These are phyloP conservation scores for Microbotryum violaceum DNA, from an alignment of 1,284 basidiomycete genomes.

Conservation along the genomic window DNA sequence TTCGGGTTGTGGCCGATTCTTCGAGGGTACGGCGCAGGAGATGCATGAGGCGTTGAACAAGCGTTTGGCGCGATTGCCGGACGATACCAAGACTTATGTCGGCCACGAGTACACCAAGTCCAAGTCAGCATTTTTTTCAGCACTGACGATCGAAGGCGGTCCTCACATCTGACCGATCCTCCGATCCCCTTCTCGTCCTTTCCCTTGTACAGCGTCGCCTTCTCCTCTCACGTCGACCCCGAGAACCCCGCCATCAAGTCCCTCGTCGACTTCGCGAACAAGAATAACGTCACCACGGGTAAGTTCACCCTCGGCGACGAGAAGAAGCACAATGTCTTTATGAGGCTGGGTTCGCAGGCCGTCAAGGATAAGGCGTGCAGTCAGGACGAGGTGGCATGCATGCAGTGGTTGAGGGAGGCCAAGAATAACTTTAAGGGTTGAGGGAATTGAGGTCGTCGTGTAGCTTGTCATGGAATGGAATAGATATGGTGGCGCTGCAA, in stretches of 20 bases:
- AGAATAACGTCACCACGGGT: conserved; percentile 59
- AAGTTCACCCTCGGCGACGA: conserved; percentile 74
- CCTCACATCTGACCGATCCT: no score
- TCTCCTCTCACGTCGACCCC: conserved; percentile 53
- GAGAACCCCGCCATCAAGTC: conserved; percentile 52
- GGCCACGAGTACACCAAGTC: conserved; percentile 84
- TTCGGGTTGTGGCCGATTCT: conserved; percentile 92
- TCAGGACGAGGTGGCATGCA: conserved; percentile 23
- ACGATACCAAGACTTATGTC: conserved; percentile 73
- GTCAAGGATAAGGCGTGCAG: conserved; percentile 35
- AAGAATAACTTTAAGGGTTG: no score
- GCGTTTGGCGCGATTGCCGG: conserved; percentile 58
- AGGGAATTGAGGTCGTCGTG: conserved; percentile 40
- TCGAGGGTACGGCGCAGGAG: conserved; percentile 77
- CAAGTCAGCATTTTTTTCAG: neutral
- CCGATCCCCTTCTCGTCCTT: conserved; percentile 10
- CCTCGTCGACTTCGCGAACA: conserved; percentile 51
- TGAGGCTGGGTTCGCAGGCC: neutral
- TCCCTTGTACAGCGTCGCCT: conserved; percentile 39
- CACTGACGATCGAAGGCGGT: neutral
- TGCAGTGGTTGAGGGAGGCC: no score
- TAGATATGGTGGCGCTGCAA: no score
- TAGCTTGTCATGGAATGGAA: conserved; percentile 9
- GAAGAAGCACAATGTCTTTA: conserved; percentile 42
- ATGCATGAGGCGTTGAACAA: conserved; percentile 76